Evolutionary conservation across 768 basidiomycete genomes (phyloP).

Genomic region (Cystofilobasidium macerans): DNA sequence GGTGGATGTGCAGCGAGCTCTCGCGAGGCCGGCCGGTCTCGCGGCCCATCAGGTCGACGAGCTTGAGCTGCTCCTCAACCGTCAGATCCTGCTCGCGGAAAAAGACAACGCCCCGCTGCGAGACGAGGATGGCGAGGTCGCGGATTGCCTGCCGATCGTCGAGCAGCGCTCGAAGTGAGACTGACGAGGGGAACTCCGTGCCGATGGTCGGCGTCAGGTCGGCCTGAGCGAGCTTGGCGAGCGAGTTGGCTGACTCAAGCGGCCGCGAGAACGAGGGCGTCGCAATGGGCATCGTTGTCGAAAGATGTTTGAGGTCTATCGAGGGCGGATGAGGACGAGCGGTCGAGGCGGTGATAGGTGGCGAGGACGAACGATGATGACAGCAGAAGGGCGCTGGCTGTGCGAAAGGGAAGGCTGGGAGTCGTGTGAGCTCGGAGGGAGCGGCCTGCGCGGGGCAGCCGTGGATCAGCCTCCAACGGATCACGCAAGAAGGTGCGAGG

Average conservation of each 20-base stretch:
- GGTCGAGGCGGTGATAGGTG: too few species aligned
- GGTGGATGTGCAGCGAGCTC: constrained; percentile 50
- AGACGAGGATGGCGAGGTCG: constrained; percentile 46
- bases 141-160: constrained; percentile 42
- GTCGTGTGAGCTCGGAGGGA: too few species aligned
- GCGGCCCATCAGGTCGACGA: constrained; percentile 46
- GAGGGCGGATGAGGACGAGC: not conserved
- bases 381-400: too few species aligned
- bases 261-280: constrained; percentile 1
- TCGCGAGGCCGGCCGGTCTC: constrained; percentile 46
- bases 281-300: constrained; percentile 10
- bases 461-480: too few species aligned
- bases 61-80: constrained; percentile 46
- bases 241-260: not conserved
- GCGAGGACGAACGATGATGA: not conserved
- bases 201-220: constrained; percentile 49
- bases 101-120: constrained; percentile 53
- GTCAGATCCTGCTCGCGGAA: constrained; percentile 50
- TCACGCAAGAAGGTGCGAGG: too few species aligned
- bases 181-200: constrained; percentile 44
- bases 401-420: too few species aligned
- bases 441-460: too few species aligned
- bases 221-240: not conserved
- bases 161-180: constrained; percentile 40
- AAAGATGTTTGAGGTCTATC: not conserved